Evolutionary conservation across 208 protist genomes (phyloP).

Genomic region (Crithidia mellificae): DNA sequence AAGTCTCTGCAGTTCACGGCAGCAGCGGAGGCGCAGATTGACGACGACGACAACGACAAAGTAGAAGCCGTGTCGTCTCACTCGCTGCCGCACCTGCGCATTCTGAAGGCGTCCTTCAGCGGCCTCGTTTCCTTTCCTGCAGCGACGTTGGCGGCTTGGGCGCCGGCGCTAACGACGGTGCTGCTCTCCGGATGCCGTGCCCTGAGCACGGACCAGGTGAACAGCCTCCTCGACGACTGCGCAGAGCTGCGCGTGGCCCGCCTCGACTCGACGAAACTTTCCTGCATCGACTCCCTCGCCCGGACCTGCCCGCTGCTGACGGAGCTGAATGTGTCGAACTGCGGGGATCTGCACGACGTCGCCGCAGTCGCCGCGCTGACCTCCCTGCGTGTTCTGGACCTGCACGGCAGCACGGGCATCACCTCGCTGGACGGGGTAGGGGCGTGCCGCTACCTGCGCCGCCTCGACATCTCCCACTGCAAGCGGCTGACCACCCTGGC

Average conservation of each 20-base stretch:
- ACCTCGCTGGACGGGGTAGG: conserved; percentile 17
- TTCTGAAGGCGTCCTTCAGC: conserved; percentile 18
- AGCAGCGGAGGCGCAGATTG: no score
- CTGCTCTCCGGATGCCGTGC: conserved; percentile 21
- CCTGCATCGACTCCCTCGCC: conserved; percentile 13
- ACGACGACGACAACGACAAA: background rate
- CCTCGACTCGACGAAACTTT: conserved; percentile 14
- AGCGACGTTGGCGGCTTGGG: background rate
- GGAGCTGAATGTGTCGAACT: conserved; percentile 27
- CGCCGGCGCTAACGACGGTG: conserved; percentile 6
- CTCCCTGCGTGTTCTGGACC: conserved; percentile 18
- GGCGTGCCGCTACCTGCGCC: conserved; percentile 12
- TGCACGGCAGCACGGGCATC: conserved; percentile 6
- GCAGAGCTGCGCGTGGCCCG: conserved; percentile 9
- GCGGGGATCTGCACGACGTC: conserved; percentile 7
- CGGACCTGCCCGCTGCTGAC: conserved; percentile 6
- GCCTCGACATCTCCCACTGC: conserved; percentile 28
- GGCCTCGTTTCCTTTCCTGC: background rate
- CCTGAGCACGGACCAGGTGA: conserved; percentile 6
- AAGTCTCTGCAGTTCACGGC: conserved; percentile 8
- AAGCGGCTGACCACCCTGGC: conserved; percentile 17
- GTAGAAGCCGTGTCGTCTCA: background rate
- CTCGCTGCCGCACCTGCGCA: conserved; percentile 11
- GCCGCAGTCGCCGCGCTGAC: conserved; percentile 1
- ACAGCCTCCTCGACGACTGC: conserved; percentile 6